Conservation (phyloP, 768 basidiomycete species). For the Auricularia auricula-judae region DNA sequence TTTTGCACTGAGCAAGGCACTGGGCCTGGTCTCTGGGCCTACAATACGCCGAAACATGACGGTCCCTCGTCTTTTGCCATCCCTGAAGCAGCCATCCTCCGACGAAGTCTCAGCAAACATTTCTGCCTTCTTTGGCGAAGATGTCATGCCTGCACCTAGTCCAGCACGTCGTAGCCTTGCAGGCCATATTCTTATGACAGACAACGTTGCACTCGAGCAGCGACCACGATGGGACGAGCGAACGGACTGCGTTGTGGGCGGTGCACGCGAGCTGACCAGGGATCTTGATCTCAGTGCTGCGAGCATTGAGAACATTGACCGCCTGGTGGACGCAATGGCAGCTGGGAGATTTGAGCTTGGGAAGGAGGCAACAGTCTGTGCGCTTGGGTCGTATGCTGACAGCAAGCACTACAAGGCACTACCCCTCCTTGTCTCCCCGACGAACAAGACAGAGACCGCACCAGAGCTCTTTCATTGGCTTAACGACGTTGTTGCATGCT, state of each 20-base stretch:
- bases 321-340: no score
- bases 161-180: no score
- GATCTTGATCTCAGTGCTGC: no score
- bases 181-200: no score
- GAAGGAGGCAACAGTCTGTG: not conserved
- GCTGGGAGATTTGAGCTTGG: not conserved
- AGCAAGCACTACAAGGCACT: not conserved
- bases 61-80: not conserved
- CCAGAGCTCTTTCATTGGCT: not conserved
- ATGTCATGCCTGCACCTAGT: no score
- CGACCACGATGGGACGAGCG: no score
- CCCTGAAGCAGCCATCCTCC: not conserved
- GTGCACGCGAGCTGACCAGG: no score
- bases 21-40: not conserved
- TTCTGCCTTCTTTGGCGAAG: not conserved
- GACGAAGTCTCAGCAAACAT: not conserved
- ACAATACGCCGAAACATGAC: not conserved
- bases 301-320: no score
- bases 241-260: no score
- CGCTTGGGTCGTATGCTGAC: not conserved
- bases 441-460: not conserved
- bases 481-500: not conserved
- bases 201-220: no score
- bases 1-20: not conserved
- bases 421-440: not conserved